Conservation (phyloP, 352 stramenopile species). For the Phytophthora nicotianae region DNA sequence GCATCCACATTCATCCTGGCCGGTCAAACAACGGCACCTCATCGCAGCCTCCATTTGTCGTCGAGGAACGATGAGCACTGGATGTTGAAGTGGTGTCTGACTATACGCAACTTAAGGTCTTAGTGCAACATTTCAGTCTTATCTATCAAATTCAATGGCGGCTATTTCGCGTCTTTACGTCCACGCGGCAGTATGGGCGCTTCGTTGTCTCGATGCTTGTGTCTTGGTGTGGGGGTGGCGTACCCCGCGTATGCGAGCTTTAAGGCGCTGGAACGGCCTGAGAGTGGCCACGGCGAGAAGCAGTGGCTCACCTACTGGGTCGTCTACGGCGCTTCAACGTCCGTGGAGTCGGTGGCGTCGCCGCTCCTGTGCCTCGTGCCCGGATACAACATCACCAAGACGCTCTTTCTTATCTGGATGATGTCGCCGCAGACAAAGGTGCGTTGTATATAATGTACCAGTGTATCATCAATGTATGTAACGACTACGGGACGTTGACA, state of each 20-base stretch:
- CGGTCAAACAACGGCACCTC: conserved; percentile 5
- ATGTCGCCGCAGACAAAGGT: conserved; percentile 93
- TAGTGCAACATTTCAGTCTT: conserved; percentile 8
- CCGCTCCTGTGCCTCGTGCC: conserved; percentile 80
- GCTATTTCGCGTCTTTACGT: conserved; percentile 14
- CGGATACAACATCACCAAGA: conserved; percentile 96
- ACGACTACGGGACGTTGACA: conserved; percentile 17
- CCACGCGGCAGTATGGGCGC: conserved; percentile 45
- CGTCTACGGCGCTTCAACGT: conserved; percentile 94
- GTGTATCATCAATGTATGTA: not conserved
- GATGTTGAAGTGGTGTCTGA: conserved; percentile 24
- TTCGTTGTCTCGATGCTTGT: conserved; percentile 58
- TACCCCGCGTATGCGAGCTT: conserved; percentile 80
- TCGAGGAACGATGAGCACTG: conserved; percentile 1
- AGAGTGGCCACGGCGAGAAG: conserved; percentile 60
- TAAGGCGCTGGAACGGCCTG: conserved; percentile 68
- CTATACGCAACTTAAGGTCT: conserved; percentile 24
- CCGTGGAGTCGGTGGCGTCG: conserved; percentile 83
- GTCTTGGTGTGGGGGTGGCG: conserved; percentile 53
- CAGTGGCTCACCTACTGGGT: conserved; percentile 97
- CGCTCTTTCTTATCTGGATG: conserved; percentile 95
- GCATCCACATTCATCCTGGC: conserved; percentile 69
- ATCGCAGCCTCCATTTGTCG: conserved; percentile 14
- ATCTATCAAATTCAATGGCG: conserved; percentile 11
- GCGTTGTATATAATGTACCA: conserved; percentile 19